Base-by-base conservation (phyloP, 1,284 basidiomycete genomes). In the Heterobasidion occidentale region DNA sequence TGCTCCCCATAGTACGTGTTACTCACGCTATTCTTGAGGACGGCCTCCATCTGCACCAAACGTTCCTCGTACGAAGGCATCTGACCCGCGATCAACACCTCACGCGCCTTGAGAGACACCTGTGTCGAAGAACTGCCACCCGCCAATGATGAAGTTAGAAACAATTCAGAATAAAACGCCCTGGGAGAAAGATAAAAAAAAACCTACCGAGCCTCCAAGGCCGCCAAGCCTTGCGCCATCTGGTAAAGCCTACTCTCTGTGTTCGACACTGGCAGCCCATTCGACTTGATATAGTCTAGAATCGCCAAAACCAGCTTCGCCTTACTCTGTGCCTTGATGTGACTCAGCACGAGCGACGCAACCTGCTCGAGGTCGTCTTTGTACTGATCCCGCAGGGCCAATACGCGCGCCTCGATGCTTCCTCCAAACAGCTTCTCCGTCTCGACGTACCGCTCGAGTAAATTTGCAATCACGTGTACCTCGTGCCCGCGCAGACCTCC, bases 31-130 rank as follows among this genome's bases (percentile, higher is more conserved):
- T 88, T 80, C 72, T 90, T 94, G 55, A 99, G 81, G 56, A 99
- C 91, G 35, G 84, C 78, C 76, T 98, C 95, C 90, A 99, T 96
- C 74, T 99, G 97, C 33, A 83, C 77, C 55, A 87, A 77, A 60
- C 97, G 90, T 70, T 99, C 97, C 67, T 96, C 93, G 68, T 94
- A 95, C 42, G 94, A 97, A 14, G 97, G 97, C 83, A 99, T 89
- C 70, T 96, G 92, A 54, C 93, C 93, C 36, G 92, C 81, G 65
- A 99, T 98, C 59, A 98, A 81, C 9, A 98, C 97, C 75, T 99
- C 97, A 54, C 97, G 90, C 51, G 97, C 96, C 75, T 98, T 99
- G 65, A 99, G 77, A 2, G 95, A 85, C 53, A 97, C 94, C 64
- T 87, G 80, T 47, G 86, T 90, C 11, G 94, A 94, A 7, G 92